Conservation (phyloP, 306 rosid species). For the Delonix regia region DNA sequence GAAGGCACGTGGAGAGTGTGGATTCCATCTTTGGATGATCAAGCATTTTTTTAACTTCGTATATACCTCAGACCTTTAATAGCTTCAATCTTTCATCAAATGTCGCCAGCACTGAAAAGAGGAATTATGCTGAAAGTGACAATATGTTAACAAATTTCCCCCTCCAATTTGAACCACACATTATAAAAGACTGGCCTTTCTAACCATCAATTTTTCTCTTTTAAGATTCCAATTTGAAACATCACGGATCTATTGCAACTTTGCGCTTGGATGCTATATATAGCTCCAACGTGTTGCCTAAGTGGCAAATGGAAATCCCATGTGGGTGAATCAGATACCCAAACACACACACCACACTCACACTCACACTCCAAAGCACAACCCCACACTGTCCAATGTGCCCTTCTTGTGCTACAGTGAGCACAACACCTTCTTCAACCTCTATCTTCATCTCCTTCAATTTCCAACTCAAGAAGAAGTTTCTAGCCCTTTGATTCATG, state of each 20-base stretch:
- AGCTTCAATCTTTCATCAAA: no score
- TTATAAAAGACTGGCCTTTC: no score
- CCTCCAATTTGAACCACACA: no score
- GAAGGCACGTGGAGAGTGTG: background rate
- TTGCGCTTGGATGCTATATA: background rate
- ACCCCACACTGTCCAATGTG: constrained; percentile 43
- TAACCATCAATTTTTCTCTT: no score
- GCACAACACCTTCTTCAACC: background rate
- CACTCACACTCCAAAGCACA: constrained; percentile 23
- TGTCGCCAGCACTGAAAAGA: no score
- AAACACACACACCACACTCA: constrained; percentile 2
- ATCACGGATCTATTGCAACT: background rate
- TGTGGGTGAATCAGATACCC: constrained; percentile 21
- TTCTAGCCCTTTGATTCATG: no score
- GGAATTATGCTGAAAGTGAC: no score
- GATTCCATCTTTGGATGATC: no score
- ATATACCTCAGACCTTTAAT: no score
- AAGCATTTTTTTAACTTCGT: no score
- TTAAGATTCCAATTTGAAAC: no score
- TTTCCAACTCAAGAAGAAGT: background rate
- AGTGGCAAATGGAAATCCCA: constrained; percentile 18
- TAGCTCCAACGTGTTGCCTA: constrained; percentile 31
- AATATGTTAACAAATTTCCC: no score
- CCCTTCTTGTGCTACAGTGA: constrained; percentile 25
- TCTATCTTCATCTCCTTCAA: constrained; percentile 18